Evolutionary conservation across 31 red algal species (phyloP).

Genomic region (Asparagopsis taxiformis): DNA sequence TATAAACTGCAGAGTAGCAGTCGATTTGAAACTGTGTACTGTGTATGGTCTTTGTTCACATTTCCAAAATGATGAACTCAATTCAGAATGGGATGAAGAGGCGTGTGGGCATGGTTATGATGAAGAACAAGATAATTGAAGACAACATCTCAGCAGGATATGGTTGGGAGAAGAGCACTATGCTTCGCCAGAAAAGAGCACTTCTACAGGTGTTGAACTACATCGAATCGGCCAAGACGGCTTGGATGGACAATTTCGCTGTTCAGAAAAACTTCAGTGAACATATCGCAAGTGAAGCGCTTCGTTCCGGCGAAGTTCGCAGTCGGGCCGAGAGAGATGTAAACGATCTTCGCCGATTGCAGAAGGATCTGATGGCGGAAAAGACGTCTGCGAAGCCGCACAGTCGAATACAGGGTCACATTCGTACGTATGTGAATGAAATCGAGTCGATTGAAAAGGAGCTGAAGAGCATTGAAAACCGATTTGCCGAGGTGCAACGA

Average conservation of each 20-base stretch:
- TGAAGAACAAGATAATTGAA: too few species aligned
- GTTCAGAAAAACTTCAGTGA: slow-evolving; percentile 2
- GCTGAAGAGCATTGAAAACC: slow-evolving; percentile 5
- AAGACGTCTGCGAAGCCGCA: not conserved
- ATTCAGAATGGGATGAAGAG: slow-evolving; percentile 19
- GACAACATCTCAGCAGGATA: not conserved
- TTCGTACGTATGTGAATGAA: not conserved
- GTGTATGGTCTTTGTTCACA: not conserved
- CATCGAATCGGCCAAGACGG: not conserved
- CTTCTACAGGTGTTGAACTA: not conserved
- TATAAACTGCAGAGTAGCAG: too few species aligned
- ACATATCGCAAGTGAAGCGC: slow-evolving; percentile 3
- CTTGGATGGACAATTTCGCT: not conserved
- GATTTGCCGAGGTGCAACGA: slow-evolving; percentile 6
- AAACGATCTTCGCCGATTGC: not conserved
- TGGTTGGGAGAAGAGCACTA: not conserved
- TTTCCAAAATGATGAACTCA: not conserved
- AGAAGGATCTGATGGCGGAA: not conserved
- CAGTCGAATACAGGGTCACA: not conserved
- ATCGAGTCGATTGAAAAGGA: slow-evolving; percentile 7
- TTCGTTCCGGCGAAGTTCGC: not conserved
- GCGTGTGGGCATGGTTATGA: not conserved
- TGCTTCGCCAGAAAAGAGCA: not conserved
- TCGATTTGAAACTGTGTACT: too few species aligned
- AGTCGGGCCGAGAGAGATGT: not conserved